Conservation (phyloP, 345 rosid species). For the Erodium maritimum region DNA sequence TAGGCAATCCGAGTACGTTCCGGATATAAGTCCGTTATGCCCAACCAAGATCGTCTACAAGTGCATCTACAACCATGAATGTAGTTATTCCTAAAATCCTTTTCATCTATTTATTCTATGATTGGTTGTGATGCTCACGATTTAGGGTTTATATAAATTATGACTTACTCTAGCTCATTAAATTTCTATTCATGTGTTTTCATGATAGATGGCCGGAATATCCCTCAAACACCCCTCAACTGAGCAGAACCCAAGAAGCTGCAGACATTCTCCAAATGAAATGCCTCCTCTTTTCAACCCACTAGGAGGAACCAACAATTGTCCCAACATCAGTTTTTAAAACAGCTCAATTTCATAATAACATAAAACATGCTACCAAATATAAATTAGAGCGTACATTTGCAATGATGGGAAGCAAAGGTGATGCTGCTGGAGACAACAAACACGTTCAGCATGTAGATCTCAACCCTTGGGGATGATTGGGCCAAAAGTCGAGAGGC, state of each 20-base stretch:
- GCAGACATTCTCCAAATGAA: conserved; percentile 53
- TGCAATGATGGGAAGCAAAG: conserved; percentile 66
- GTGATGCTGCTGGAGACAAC: conserved; percentile 57
- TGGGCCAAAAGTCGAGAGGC: conserved; percentile 88
- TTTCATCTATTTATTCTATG: no score
- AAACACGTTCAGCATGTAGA: conserved; percentile 89
- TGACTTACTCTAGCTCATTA: no score
- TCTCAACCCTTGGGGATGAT: conserved; percentile 64
- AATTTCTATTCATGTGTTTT: no score
- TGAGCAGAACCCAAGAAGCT: conserved; percentile 82
- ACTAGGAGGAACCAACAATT: conserved; percentile 61
- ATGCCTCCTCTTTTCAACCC: conserved; percentile 63
- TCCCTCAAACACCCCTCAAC: conserved; percentile 89
- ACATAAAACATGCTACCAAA: no score
- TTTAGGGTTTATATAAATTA: no score
- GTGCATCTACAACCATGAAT: no score
- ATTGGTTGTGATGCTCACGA: no score
- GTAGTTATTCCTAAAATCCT: no score
- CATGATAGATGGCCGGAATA: conserved; percentile 98
- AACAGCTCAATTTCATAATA: conserved; percentile 3
- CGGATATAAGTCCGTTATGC: no score
- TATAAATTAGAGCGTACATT: conserved; percentile 32
- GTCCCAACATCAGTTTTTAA: conserved; percentile 16
- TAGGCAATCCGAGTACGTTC: no score
- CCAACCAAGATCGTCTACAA: no score